Base-by-base conservation (phyloP, 352 stramenopile species). In the Globisporangium paroecandrum region DNA sequence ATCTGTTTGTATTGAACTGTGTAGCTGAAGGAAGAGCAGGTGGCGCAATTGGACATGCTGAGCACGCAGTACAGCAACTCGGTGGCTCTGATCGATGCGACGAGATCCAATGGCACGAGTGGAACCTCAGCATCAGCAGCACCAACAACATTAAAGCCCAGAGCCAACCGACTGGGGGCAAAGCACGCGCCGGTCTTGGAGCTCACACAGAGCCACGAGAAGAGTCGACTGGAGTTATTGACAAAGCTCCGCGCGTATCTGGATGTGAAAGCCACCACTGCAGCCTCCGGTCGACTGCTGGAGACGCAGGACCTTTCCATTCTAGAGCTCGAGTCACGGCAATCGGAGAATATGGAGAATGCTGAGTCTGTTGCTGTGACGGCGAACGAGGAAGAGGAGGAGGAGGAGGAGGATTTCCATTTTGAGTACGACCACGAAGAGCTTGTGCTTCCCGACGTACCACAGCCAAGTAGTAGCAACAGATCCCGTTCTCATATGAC, bases 1-100 rank as follows among this genome's bases (percentile, higher is more conserved):
- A 13, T 15, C 18, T 62, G 12, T 65, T 27, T 69, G 64, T 34
- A 36, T n/a, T 55, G 38, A 47, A 47, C 15, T 46, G 18, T 10
- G 22, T 15, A 68, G 63, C 38, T 68, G 24, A 62, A 54, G 9
- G 29, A 70, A 2, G 65, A 70, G 18, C 58, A 70, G 9, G 27
- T 70, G 4, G 47, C 32, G 15, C 51, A 58, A 6, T n/a, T 70
- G 24, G 49, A 62, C 12, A 6, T 27, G 1, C 49, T 62, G 10
- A 70, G 53, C 22, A 10, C 13, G 3, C 13, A 43, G 36, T 70
- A 70, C 51, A 62, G 47, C 9, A 49, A 66, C 15, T 41, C 58
- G 12, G 47, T 70, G 8, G 65, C 27, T 10, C 34, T 55, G 4
- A n/a, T 70, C 6, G 20, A 46, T 18, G 41, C 8, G 34, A 25